Conservation (phyloP, 208 protist genomes). For the Trypanosoma vivax region DNA sequence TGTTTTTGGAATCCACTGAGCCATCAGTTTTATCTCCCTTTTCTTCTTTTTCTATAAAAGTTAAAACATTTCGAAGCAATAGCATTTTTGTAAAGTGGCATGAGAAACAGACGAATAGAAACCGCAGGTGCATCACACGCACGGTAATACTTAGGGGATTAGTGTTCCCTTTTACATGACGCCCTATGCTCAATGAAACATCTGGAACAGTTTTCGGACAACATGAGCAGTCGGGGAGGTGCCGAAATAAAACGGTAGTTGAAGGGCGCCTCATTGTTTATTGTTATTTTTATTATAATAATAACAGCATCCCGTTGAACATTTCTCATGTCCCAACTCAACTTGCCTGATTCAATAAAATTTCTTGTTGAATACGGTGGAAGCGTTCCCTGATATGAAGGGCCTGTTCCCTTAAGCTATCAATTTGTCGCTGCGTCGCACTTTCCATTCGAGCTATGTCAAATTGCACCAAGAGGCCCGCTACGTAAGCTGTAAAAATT, state of each 20-base stretch:
- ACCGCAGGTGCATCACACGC: no score
- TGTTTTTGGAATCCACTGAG: slow-evolving; percentile 86
- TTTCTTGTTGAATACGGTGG: slow-evolving; percentile 14
- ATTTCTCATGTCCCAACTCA: not conserved
- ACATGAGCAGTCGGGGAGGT: no score
- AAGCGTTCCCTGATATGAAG: slow-evolving; percentile 23
- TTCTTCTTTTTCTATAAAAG: not conserved
- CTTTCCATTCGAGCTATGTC: slow-evolving; percentile 31
- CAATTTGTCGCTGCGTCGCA: slow-evolving; percentile 29
- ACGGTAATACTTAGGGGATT: no score
- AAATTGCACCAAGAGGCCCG: slow-evolving; percentile 27
- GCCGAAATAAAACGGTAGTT: no score
- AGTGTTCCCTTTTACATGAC: no score
- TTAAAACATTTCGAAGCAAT: not conserved
- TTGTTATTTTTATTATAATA: no score
- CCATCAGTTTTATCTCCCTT: slow-evolving; percentile 26
- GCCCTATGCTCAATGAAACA: no score
- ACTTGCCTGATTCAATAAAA: not conserved
- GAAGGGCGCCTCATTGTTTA: no score
- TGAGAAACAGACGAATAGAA: no score
- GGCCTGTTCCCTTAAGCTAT: slow-evolving; percentile 17
- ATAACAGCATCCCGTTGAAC: no score
- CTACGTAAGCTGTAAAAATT: slow-evolving; percentile 11
- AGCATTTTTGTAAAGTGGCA: not conserved
- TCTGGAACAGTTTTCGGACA: no score